Percentiles rank a stretch among this genome's conserved stretches.
phyloP scores from a whole-genome alignment of 164 flowering plant species.

The Vitis amurensis region DNA sequence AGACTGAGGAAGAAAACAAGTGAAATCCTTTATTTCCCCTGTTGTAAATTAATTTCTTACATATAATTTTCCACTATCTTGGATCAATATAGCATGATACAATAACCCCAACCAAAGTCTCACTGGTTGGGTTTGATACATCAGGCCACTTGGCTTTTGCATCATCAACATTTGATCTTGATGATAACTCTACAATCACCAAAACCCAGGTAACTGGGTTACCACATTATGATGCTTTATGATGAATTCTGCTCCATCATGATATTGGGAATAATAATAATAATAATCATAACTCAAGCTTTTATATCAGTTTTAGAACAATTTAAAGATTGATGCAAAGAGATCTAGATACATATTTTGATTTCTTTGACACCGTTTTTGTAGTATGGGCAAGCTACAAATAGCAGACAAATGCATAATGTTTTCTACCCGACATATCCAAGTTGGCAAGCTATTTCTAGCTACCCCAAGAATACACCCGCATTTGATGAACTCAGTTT shows the following conservation, averaged over 20 bases:
- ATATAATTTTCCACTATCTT: background rate
- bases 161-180: conserved; percentile 37
- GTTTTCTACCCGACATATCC: no score
- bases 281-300: no score
- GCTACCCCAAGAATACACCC: no score
- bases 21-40: conserved; percentile 3
- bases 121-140: conserved; percentile 38
- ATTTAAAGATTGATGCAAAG: no score
- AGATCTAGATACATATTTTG: no score
- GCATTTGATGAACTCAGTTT: no score
- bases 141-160: conserved; percentile 57
- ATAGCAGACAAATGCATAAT: no score
- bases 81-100: conserved; percentile 35
- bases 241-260: background rate
- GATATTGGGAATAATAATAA: background rate
- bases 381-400: no score
- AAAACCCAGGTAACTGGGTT: conserved; percentile 26
- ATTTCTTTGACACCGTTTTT: no score
- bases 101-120: conserved; percentile 35
- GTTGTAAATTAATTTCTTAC: background rate
- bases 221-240: conserved; percentile 39
- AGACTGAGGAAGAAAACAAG: conserved; percentile 25
- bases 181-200: conserved; percentile 47
- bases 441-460: no score
- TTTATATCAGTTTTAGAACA: no score